A percentile compares a stretch with the other conserved stretches of the same genome.
phyloP scores from a whole-genome alignment of 2,329 filamentous ascomycete species.

The Ophiostoma pallidulum region DNA sequence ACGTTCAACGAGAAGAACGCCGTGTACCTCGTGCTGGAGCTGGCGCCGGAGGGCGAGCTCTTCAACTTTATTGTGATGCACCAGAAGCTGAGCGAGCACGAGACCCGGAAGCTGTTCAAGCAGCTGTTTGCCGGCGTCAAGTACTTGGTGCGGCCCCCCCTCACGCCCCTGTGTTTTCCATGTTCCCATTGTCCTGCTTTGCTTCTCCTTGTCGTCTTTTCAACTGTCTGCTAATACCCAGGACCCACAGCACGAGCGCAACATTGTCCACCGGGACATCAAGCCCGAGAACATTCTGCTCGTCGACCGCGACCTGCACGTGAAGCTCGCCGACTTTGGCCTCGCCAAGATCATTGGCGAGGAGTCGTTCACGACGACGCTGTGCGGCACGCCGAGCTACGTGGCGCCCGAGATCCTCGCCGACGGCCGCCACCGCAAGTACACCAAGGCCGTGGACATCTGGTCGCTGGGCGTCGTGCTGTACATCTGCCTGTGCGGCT shows the following conservation, averaged over 20 bases:
- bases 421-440: slow-evolving; percentile 70
- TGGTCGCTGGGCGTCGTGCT: slow-evolving; percentile 97
- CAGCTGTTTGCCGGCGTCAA: slow-evolving; percentile 92
- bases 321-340: slow-evolving; percentile 94
- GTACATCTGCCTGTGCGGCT: slow-evolving; percentile 94
- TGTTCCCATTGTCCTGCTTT: not conserved
- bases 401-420: slow-evolving; percentile 93
- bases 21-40: slow-evolving; percentile 83
- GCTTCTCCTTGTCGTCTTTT: not conserved
- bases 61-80: slow-evolving; percentile 94
- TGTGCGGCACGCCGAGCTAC: slow-evolving; percentile 95
- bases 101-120: slow-evolving; percentile 77
- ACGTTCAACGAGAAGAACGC: slow-evolving; percentile 88
- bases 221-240: not conserved
- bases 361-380: slow-evolving; percentile 91
- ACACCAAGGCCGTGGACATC: slow-evolving; percentile 89
- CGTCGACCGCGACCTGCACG: slow-evolving; percentile 70
- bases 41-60: slow-evolving; percentile 85
- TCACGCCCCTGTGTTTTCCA: not conserved
- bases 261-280: slow-evolving; percentile 95
- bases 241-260: slow-evolving; percentile 86
- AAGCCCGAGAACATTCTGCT: slow-evolving; percentile 95
- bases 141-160: slow-evolving; percentile 63
- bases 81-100: slow-evolving; percentile 73
- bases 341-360: slow-evolving; percentile 98